Evolutionary conservation across 257 asterid genomes (phyloP).

Genomic region (Salvia splendens): DNA sequence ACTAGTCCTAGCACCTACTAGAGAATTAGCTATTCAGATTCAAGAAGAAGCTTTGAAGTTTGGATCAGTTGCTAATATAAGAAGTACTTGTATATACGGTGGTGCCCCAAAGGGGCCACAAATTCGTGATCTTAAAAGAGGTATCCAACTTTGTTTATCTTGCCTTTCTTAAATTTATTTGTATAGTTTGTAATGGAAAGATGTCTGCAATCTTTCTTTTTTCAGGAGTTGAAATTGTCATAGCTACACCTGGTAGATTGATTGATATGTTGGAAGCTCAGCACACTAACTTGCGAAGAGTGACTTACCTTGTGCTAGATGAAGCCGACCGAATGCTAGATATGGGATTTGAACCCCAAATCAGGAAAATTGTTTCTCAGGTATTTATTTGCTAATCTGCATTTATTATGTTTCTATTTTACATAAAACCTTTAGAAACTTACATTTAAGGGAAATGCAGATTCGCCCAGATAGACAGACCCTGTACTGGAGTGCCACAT

Average conservation of each 20-base stretch:
- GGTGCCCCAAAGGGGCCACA: slow-evolving; percentile 98
- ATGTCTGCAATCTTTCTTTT: slow-evolving; percentile 27
- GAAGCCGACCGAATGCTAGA: slow-evolving; percentile 98
- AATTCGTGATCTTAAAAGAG: slow-evolving; percentile 86
- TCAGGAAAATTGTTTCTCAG: slow-evolving; percentile 83
- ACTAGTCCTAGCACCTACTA: slow-evolving; percentile 84
- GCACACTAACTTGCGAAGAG: slow-evolving; percentile 81
- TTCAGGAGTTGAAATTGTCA: slow-evolving; percentile 84
- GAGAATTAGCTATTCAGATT: slow-evolving; percentile 92
- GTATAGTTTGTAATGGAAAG: slow-evolving; percentile 24
- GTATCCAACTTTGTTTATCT: slow-evolving; percentile 37
- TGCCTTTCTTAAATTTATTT: slow-evolving; percentile 17
- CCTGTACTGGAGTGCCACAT: slow-evolving; percentile 97
- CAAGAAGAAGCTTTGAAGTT: slow-evolving; percentile 83
- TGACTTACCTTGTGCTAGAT: slow-evolving; percentile 87
- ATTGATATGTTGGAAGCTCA: slow-evolving; percentile 93
- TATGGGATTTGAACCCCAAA: slow-evolving; percentile 99
- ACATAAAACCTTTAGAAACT: slow-evolving; percentile 13
- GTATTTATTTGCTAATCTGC: slow-evolving; percentile 34
- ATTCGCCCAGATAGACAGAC: slow-evolving; percentile 96
- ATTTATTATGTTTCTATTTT: neutral
- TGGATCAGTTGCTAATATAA: slow-evolving; percentile 63
- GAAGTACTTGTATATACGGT: slow-evolving; percentile 89
- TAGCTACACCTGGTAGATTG: slow-evolving; percentile 94
- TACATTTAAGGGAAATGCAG: slow-evolving; percentile 43